These are phyloP conservation scores for Venturia oleaginea DNA, from an alignment of 2,329 filamentous ascomycete species.

Conservation along the genomic window DNA sequence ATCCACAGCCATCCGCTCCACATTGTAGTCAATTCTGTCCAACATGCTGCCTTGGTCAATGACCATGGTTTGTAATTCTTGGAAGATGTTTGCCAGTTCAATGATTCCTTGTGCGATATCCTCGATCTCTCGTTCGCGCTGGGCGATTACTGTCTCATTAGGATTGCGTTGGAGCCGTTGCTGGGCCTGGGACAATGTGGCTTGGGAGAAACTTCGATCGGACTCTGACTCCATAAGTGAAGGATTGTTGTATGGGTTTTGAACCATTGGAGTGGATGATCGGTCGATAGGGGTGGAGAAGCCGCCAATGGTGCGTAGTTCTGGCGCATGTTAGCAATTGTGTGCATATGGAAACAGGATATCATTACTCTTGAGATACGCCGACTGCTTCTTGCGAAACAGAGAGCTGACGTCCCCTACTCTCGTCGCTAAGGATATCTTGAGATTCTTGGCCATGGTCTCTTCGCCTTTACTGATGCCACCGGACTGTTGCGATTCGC, in stretches of 20 bases:
- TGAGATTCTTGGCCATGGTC: constrained; percentile 92
- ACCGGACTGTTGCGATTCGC: constrained; percentile 64
- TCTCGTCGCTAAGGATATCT: constrained; percentile 77
- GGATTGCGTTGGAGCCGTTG: constrained; percentile 52
- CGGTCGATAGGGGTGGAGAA: constrained; percentile 41
- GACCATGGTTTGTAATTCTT: constrained; percentile 88
- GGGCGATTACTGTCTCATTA: constrained; percentile 79
- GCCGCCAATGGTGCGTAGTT: constrained; percentile 37
- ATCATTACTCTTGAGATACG: constrained; percentile 77
- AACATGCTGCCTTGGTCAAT: constrained; percentile 45
- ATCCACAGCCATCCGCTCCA: constrained; percentile 88
- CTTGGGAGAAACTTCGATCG: constrained; percentile 85
- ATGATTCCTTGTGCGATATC: constrained; percentile 98
- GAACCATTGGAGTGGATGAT: constrained; percentile 39
- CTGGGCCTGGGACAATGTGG: constrained; percentile 70
- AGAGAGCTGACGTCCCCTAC: constrained; percentile 86
- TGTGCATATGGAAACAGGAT: background rate
- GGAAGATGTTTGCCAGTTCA: constrained; percentile 91
- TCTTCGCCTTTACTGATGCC: constrained; percentile 75
- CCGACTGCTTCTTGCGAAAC: constrained; percentile 96
- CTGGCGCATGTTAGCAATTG: constrained; percentile 29
- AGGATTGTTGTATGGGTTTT: constrained; percentile 69
- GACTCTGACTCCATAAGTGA: constrained; percentile 89
- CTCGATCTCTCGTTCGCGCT: constrained; percentile 93
- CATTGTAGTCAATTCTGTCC: constrained; percentile 65